Conservation (phyloP, 768 basidiomycete species). For the Xanthoconium stramineum region DNA sequence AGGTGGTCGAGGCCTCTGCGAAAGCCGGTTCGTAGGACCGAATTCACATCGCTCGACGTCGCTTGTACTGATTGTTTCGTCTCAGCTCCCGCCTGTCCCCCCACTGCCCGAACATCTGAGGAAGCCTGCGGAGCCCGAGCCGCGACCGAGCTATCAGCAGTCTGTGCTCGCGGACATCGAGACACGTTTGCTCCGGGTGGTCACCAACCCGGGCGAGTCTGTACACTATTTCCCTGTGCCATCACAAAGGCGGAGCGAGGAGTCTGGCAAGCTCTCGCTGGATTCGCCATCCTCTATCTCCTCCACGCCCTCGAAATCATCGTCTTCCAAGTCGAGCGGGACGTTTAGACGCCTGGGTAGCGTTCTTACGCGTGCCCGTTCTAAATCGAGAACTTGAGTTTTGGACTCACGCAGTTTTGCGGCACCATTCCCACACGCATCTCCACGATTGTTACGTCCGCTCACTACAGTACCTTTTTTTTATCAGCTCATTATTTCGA, state of each 20-base stretch:
- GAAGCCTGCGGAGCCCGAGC: conserved; percentile 9
- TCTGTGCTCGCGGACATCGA: conserved; percentile 31
- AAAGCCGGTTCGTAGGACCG: conserved; percentile 22
- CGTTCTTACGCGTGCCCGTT: conserved; percentile 20
- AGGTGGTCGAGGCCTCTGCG: conserved; percentile 3
- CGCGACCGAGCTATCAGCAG: conserved; percentile 29
- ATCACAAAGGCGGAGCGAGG: conserved; percentile 31
- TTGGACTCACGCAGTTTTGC: not conserved
- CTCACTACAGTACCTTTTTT: conserved; percentile 6
- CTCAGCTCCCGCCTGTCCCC: conserved; percentile 25
- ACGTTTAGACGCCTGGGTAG: conserved; percentile 20
- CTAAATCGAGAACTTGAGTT: conserved; percentile 19
- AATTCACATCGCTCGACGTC: not conserved
- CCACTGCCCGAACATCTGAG: conserved; percentile 27
- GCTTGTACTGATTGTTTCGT: not conserved
- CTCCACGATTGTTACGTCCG: conserved; percentile 6
- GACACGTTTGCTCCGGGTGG: conserved; percentile 27
- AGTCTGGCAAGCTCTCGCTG: conserved; percentile 23
- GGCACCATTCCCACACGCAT: conserved; percentile 4
- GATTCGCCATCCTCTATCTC: conserved; percentile 26
- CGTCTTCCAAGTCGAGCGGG: conserved; percentile 20
- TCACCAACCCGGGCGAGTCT: conserved; percentile 27
- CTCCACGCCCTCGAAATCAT: conserved; percentile 19
- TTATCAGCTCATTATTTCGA: conserved; percentile 13
- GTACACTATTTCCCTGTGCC: conserved; percentile 35